Evolutionary conservation across 345 rosid species (phyloP).

Genomic region (Arabis alpina): DNA sequence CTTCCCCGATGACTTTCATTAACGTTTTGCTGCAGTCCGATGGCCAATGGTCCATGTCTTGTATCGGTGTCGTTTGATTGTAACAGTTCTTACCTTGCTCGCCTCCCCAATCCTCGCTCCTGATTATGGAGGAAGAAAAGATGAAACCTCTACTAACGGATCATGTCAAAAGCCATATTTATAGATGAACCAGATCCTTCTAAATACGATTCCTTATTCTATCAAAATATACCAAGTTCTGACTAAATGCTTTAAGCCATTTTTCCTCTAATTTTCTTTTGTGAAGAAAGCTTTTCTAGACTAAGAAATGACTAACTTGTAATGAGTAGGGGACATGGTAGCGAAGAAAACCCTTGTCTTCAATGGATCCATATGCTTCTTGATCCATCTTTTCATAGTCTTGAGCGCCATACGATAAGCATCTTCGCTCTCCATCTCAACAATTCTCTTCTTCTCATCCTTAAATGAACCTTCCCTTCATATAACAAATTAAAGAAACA

Average conservation of each 20-base stretch:
- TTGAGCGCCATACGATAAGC: constrained; percentile 82
- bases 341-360: constrained; percentile 84
- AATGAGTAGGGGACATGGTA: constrained; percentile 90
- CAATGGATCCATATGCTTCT: constrained; percentile 68
- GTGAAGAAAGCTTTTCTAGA: no score
- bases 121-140: constrained; percentile 26
- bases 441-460: constrained; percentile 62
- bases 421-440: constrained; percentile 65
- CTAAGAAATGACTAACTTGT: constrained; percentile 49
- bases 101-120: constrained; percentile 88
- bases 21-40: constrained; percentile 67
- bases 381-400: constrained; percentile 79
- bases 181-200: neutral
- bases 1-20: constrained; percentile 79
- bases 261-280: neutral
- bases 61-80: constrained; percentile 65
- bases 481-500: constrained; percentile 9
- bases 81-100: constrained; percentile 66
- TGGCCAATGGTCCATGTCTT: constrained; percentile 72
- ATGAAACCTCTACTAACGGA: constrained; percentile 16
- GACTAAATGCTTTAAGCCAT: no score
- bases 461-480: constrained; percentile 79
- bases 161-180: neutral
- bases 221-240: no score
- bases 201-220: no score